Evolutionary conservation across 768 basidiomycete genomes (phyloP).

Genomic region (Termitomyces sp.): DNA sequence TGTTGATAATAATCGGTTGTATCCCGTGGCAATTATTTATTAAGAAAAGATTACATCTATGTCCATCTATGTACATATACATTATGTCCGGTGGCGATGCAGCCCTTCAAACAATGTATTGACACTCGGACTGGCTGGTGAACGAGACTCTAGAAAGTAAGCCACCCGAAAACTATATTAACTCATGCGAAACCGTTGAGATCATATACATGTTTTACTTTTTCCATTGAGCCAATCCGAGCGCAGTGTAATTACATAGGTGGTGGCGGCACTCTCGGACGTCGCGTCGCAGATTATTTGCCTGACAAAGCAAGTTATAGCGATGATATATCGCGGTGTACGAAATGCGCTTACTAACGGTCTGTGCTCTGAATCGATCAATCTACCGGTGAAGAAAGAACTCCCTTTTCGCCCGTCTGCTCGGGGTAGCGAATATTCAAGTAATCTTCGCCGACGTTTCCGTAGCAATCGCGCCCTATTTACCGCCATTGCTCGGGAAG

Average conservation of each 20-base stretch:
- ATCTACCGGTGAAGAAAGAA: background rate
- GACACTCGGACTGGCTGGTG: background rate
- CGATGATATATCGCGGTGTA: background rate
- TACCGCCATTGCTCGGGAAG: conserved; percentile 5
- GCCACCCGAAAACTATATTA: background rate
- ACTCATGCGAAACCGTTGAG: background rate
- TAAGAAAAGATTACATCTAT: background rate
- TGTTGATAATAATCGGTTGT: background rate
- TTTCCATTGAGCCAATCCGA: background rate
- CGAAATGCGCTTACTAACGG: background rate
- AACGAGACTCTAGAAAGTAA: background rate
- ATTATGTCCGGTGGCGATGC: conserved; percentile 3
- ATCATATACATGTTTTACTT: background rate
- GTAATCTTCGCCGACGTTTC: conserved; percentile 2
- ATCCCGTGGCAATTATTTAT: conserved; percentile 1
- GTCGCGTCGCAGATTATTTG: background rate
- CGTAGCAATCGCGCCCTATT: conserved; percentile 5
- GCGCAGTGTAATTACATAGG: background rate
- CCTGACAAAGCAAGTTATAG: background rate
- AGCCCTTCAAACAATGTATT: background rate
- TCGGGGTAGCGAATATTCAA: conserved; percentile 2
- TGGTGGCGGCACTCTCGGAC: background rate
- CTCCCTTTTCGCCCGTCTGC: conserved; percentile 6
- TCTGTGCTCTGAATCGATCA: background rate
- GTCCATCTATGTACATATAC: background rate